These are phyloP conservation scores for Ustilago shanxiensis DNA, from an alignment of 1,284 basidiomycete species.

Conservation along the genomic window DNA sequence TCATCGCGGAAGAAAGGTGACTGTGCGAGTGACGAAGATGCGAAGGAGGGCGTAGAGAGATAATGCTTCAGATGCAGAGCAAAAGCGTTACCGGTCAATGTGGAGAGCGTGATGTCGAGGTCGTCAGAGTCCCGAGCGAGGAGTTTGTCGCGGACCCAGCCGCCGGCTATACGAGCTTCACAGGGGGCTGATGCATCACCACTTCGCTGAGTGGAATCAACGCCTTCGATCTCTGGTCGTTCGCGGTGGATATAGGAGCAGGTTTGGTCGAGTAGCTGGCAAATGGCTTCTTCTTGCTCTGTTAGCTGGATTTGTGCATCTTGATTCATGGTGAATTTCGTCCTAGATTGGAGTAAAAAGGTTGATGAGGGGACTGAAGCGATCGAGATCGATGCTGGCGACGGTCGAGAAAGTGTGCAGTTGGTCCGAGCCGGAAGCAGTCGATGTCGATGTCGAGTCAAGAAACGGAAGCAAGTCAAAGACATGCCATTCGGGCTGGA, in stretches of 20 bases:
- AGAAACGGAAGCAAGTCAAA: slow-evolving; percentile 29
- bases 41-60: slow-evolving; percentile 73
- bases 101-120: slow-evolving; percentile 89
- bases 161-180: slow-evolving; percentile 77
- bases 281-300: slow-evolving; percentile 54
- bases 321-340: slow-evolving; percentile 25
- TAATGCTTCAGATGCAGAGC: slow-evolving; percentile 83
- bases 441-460: slow-evolving; percentile 28
- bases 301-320: slow-evolving; percentile 45
- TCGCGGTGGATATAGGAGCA: slow-evolving; percentile 56
- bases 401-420: neutral
- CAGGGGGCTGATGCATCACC: slow-evolving; percentile 26
- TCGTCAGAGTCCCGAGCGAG: slow-evolving; percentile 87
- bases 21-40: slow-evolving; percentile 68
- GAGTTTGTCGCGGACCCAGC: slow-evolving; percentile 98
- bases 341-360: neutral
- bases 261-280: slow-evolving; percentile 61
- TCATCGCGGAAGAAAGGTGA: slow-evolving; percentile 70
- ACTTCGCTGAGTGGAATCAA: slow-evolving; percentile 44
- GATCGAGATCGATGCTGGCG: neutral
- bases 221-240: slow-evolving; percentile 41
- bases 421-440: neutral
- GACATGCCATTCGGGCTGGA: slow-evolving; percentile 34
- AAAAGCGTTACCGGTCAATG: slow-evolving; percentile 89
- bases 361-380: neutral